phyloP scores from a whole-genome alignment of 208 protist genomes.

The Acanthamoeba polyphaga region DNA sequence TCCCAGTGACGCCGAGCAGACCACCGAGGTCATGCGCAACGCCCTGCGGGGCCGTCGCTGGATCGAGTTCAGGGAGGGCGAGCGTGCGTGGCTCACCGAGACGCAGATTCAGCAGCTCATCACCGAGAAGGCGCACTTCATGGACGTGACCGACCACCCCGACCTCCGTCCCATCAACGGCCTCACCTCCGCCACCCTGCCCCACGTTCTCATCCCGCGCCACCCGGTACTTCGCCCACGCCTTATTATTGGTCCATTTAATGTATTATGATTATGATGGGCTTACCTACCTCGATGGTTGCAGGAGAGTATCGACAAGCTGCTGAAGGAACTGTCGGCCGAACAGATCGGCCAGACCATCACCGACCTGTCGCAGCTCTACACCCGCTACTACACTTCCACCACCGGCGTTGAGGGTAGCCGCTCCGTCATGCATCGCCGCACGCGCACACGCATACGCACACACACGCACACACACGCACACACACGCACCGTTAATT shows the following conservation, averaged over 20 bases:
- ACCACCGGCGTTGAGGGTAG: conserved; percentile 51
- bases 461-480: no score
- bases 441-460: no score
- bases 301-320: conserved; percentile 4
- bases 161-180: not conserved
- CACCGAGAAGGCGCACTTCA: conserved; percentile 35
- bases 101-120: conserved; percentile 9
- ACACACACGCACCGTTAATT: no score
- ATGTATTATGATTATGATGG: no score
- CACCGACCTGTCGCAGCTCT: conserved; percentile 35
- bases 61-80: conserved; percentile 10
- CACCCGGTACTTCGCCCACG: no score
- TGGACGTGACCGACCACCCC: conserved; percentile 74
- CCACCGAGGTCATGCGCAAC: not conserved
- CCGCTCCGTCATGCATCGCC: no score
- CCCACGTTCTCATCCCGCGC: not conserved
- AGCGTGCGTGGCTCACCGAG: conserved; percentile 10
- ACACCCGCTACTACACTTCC: conserved; percentile 70
- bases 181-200: conserved; percentile 19
- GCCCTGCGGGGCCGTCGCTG: not conserved
- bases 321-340: conserved; percentile 49
- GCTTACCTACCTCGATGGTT: no score
- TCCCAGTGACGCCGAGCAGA: not conserved
- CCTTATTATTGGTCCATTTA: no score
- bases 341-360: conserved; percentile 60